Base-by-base conservation (phyloP, 2,329 filamentous ascomycete genomes). In the Xylaria sp. region DNA sequence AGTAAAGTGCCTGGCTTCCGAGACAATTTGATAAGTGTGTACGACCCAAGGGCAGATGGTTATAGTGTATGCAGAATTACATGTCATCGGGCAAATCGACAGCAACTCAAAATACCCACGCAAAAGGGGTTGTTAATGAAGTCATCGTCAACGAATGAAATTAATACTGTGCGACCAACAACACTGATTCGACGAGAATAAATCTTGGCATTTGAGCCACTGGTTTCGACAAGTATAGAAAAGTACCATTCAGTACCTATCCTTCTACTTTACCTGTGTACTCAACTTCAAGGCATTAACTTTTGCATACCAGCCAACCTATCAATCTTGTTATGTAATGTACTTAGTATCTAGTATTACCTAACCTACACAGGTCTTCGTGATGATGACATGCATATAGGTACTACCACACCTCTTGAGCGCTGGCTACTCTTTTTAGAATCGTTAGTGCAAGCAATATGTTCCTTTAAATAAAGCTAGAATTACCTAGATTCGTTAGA, bases 391-490 rank as follows among this genome's bases (percentile, higher is more conserved):
- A 48, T 64, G 65, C 61, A 68, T 64, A 54, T 48, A 47, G 19
- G 39, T 55, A 45, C 47, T 48, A 59, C 59, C 32, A 47, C 42
- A n/a, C 17, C 42, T 8, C 42, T n/a, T n/a, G n/a, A 27, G 54
- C n/a, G 8, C 55, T 53, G 36, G 34, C 12, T 14, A 36, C 66
- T 61, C 19, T 19, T 68, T 68, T 68, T 68, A 64, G 66, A 65
- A 61, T 48, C 61, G 45, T 54, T 47, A 21, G 61, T 61, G 50
- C 57, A 60, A 55, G 55, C 36, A 63, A 64, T 53, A 61, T 19
- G 53, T 61, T 64, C 66, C 61, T 61, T 61, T 61, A 65, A 68
- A 68, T 68, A 68, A 50, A 51, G 34, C 57, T 9, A 61, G 21
- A 51, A 48, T 56, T 36, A 14, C 39, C 34, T 12, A 12, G 39